Base-by-base conservation (phyloP, 441 rosid species). In the Raphanus hybrid region DNA sequence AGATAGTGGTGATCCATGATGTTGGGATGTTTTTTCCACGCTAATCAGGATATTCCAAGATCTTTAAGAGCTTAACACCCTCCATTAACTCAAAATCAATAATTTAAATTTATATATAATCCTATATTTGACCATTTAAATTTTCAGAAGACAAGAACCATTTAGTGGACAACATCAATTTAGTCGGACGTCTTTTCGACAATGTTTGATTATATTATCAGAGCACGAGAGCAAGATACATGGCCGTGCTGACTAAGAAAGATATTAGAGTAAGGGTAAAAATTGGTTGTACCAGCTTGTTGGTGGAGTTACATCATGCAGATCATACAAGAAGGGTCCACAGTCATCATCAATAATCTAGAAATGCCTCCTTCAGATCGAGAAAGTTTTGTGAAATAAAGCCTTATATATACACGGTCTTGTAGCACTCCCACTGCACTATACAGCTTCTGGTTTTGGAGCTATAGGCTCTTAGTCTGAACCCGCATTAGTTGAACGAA, bases 311-410 rank as follows among this genome's bases (percentile, higher is more conserved):
- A 15, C 75, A 63, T 70, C 70, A 69, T 55, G 27, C 35, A 63
- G 3, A 54, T 20, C 15, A 12, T 32, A 63, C 65, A 63, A 39
- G 3, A 76, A 52, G 23, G 10, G 0, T 29, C 34, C 64, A 39
- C 20, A 48, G 23, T 48, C 34, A 54, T 54, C 60, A 54, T 54
- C 5, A 15, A 37, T 55, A 74, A 64, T 74, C 27, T 8, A 78
- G 70, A 87, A 86, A 73, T 82, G 3, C 35, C 73, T 69, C 70
- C 82, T 43, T 4, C 77, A 61, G 85, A 82, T 79, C 0, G 1
- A 35, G 39, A 35, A 35, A 35, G 39, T 35, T 35, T 35, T 35
- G 39, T 35, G 2, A 6, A 35, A 35, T 35, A 35, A 35, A 35
- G 39, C 39, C 39, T 35, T 35, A 35, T 35, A 35, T 35, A 35